Evolutionary conservation across 768 basidiomycete genomes (phyloP).

Genomic region (Peribolospora baueri): DNA sequence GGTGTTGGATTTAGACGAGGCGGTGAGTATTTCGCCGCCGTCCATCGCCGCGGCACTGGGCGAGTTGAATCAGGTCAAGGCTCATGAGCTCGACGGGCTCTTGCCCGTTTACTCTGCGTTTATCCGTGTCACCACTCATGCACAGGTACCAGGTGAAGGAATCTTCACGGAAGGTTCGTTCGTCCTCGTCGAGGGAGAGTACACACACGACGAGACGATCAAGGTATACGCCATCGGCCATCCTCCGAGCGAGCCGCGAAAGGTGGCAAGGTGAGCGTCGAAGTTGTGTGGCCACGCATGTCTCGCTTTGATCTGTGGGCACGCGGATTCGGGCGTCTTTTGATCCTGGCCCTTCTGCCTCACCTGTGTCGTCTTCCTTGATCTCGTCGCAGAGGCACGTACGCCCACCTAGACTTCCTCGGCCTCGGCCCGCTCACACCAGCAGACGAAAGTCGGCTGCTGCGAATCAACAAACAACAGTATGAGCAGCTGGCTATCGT

Average conservation of each 20-base stretch:
- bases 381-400: conserved; percentile 41
- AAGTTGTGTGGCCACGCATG: too few species aligned
- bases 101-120: neutral
- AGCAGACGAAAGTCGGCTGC: conserved; percentile 52
- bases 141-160: conserved; percentile 81
- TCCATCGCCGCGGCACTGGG: neutral
- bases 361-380: neutral
- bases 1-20: conserved; percentile 60
- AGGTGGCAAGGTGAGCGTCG: conserved; percentile 42
- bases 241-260: conserved; percentile 79
- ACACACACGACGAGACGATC: conserved; percentile 70
- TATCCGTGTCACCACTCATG: neutral
- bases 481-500: conserved; percentile 28
- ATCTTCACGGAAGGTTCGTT: conserved; percentile 90
- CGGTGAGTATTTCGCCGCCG: conserved; percentile 29
- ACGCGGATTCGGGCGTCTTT: neutral
- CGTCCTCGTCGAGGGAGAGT: conserved; percentile 85
- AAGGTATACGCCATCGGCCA: conserved; percentile 86
- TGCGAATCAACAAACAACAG: conserved; percentile 14
- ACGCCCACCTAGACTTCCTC: conserved; percentile 88
- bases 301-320: too few species aligned
- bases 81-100: neutral
- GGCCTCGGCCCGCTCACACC: conserved; percentile 81
- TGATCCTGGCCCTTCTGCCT: neutral
- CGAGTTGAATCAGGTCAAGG: too few species aligned